phyloP scores from a whole-genome alignment of 176 grass and related monocot species.

The Melocanna baccifera region DNA sequence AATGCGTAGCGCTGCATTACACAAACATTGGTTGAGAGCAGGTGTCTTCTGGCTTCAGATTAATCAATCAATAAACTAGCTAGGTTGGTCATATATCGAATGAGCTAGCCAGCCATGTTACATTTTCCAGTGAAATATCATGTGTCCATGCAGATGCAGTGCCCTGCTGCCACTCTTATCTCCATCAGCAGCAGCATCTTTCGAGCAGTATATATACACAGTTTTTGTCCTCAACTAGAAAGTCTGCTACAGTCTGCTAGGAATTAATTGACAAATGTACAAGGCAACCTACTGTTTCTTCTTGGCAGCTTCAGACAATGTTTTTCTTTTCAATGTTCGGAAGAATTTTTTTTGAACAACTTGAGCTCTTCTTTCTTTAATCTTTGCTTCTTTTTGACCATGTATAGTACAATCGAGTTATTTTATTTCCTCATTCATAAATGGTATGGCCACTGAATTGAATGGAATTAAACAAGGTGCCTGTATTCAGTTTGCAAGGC shows the following conservation, averaged over 20 bases:
- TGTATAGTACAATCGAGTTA: neutral
- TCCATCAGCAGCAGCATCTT: slow-evolving; percentile 52
- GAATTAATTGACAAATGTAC: slow-evolving; percentile 62
- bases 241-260: slow-evolving; percentile 49
- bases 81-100: slow-evolving; percentile 1
- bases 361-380: slow-evolving; percentile 14
- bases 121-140: slow-evolving; percentile 57
- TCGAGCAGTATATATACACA: slow-evolving; percentile 76
- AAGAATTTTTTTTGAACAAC: slow-evolving; percentile 25
- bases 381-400: neutral
- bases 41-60: slow-evolving; percentile 42
- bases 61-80: slow-evolving; percentile 14
- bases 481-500: neutral
- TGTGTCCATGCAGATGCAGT: slow-evolving; percentile 45
- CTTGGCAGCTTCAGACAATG: slow-evolving; percentile 32
- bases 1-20: slow-evolving; percentile 18
- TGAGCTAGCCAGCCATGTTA: slow-evolving; percentile 32
- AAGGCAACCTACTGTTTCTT: slow-evolving; percentile 41
- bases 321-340: slow-evolving; percentile 14
- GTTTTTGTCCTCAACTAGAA: slow-evolving; percentile 64
- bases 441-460: neutral
- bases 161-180: slow-evolving; percentile 49
- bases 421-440: neutral
- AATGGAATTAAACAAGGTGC: neutral
- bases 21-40: slow-evolving; percentile 34